Evolutionary conservation across 768 basidiomycete species (phyloP).

Genomic region (Mycena leptocephala): DNA sequence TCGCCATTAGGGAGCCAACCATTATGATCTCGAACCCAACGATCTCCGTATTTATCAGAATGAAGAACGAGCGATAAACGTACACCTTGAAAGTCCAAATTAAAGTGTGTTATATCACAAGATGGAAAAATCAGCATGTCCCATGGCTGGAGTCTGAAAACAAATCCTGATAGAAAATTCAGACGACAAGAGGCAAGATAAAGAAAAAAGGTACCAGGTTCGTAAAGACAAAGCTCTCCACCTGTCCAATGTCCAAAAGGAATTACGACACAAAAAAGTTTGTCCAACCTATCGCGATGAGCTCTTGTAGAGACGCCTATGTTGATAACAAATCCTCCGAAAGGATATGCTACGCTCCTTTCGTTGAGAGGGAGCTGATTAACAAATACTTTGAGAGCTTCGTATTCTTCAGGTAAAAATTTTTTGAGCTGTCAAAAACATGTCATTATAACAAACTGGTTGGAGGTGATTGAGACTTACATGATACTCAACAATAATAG

Average conservation of each 20-base stretch:
- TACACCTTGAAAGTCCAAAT: not conserved
- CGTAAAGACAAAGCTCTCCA: slow-evolving; percentile 42
- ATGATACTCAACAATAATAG: not conserved
- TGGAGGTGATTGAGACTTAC: not conserved
- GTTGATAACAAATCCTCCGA: slow-evolving; percentile 42
- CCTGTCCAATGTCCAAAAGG: slow-evolving; percentile 39
- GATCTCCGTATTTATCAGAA: too few species aligned
- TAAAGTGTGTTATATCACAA: slow-evolving; percentile 19
- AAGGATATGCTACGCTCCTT: slow-evolving; percentile 31
- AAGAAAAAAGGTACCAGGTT: too few species aligned
- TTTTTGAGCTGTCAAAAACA: not conserved
- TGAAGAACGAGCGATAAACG: slow-evolving; percentile 2
- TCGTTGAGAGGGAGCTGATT: too few species aligned
- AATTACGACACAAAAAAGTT: slow-evolving; percentile 43
- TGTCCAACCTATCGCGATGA: slow-evolving; percentile 42
- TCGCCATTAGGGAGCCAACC: not conserved
- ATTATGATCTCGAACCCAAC: not conserved
- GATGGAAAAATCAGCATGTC: slow-evolving; percentile 34
- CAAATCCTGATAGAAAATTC: too few species aligned
- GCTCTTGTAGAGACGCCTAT: slow-evolving; percentile 35
- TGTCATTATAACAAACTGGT: too few species aligned
- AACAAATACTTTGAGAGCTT: too few species aligned
- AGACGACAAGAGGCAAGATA: too few species aligned
- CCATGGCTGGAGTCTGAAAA: slow-evolving; percentile 35
- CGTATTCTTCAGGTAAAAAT: slow-evolving; percentile 29